A percentile compares a stretch with the other conserved stretches of the same genome.
phyloP scores from a whole-genome alignment of 192 early-diverging fungal species.

The Phlyctochytrium planicorne region DNA sequence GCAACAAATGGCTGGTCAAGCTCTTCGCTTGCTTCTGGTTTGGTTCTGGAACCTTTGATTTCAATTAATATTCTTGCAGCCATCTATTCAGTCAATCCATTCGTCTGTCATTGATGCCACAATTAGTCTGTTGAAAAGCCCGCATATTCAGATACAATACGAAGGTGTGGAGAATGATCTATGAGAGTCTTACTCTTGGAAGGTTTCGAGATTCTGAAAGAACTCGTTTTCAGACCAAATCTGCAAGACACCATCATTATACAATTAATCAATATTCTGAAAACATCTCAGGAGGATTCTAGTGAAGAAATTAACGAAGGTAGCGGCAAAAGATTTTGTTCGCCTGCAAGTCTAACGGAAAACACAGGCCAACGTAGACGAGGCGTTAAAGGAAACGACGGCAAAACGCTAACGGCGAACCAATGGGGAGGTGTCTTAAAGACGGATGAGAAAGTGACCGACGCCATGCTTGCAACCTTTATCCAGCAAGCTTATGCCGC shows the following conservation, averaged over 20 bases:
- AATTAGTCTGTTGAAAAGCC: slow-evolving; percentile 46
- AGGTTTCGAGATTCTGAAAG: slow-evolving; percentile 58
- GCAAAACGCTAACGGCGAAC: slow-evolving; percentile 30
- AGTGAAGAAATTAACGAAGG: slow-evolving; percentile 31
- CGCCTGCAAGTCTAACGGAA: background rate
- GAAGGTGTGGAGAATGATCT: slow-evolving; percentile 48
- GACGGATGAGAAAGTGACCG: slow-evolving; percentile 39
- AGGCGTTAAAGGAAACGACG: slow-evolving; percentile 26
- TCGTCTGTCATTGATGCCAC: slow-evolving; percentile 56
- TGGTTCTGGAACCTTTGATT: background rate
- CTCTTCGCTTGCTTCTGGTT: slow-evolving; percentile 54
- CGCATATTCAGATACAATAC: slow-evolving; percentile 64
- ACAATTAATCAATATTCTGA: slow-evolving; percentile 50
- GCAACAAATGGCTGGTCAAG: slow-evolving; percentile 65
- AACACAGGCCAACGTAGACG: slow-evolving; percentile 36
- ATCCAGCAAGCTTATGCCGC: slow-evolving; percentile 64
- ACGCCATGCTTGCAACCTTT: slow-evolving; percentile 43
- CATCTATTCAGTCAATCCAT: slow-evolving; percentile 52
- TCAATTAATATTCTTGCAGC: slow-evolving; percentile 29
- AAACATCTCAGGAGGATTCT: slow-evolving; percentile 40
- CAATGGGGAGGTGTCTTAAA: slow-evolving; percentile 38
- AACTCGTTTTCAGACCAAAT: slow-evolving; percentile 38
- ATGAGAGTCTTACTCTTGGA: slow-evolving; percentile 10
- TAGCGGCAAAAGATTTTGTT: background rate
- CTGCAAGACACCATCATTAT: slow-evolving; percentile 53